A percentile compares a stretch with the other conserved stretches of the same genome.
These are phyloP conservation scores for Apophysomyces ossiformis DNA, from an alignment of 371 early-diverging fungal genomes.

Conservation along the genomic window DNA sequence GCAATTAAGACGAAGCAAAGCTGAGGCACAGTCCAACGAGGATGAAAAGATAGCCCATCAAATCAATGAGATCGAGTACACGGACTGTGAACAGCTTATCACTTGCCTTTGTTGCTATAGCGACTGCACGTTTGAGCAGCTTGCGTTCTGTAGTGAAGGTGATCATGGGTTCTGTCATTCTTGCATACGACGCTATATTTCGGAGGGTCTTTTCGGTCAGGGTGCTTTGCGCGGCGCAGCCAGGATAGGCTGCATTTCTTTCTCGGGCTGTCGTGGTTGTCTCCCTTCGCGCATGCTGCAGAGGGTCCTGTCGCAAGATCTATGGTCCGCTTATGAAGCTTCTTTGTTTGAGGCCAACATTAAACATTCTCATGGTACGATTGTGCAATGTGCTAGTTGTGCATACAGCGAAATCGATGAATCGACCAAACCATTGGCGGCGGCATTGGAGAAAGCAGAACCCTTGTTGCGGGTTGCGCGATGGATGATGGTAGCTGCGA, in stretches of 20 bases:
- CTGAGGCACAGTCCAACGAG: conserved; percentile 23
- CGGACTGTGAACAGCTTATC: conserved; percentile 41
- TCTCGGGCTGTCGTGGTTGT: conserved; percentile 43
- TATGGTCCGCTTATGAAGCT: conserved; percentile 47
- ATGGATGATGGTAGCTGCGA: conserved; percentile 39
- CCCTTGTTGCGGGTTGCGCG: conserved; percentile 13
- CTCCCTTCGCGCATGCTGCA: conserved; percentile 33
- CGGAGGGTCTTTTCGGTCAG: conserved; percentile 63
- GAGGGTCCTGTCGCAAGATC: conserved; percentile 31
- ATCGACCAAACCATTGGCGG: conserved; percentile 22
- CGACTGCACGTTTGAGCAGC: conserved; percentile 57
- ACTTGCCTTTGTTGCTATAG: conserved; percentile 62
- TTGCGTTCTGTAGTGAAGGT: conserved; percentile 56
- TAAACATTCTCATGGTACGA: conserved; percentile 20
- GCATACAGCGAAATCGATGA: conserved; percentile 57
- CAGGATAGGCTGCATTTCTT: conserved; percentile 48
- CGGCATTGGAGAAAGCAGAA: neutral
- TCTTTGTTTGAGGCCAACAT: conserved; percentile 46
- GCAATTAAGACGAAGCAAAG: conserved; percentile 18
- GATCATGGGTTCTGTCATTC: conserved; percentile 58
- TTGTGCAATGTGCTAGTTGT: conserved; percentile 59
- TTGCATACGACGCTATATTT: conserved; percentile 48
- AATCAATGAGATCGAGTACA: conserved; percentile 50
- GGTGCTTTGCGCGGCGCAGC: conserved; percentile 53
- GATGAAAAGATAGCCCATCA: conserved; percentile 41